Percentiles rank a stretch among this genome's conserved stretches.
Evolutionary conservation across 352 stramenopile genomes (phyloP).

Genomic region (Phytophthora multivora): DNA sequence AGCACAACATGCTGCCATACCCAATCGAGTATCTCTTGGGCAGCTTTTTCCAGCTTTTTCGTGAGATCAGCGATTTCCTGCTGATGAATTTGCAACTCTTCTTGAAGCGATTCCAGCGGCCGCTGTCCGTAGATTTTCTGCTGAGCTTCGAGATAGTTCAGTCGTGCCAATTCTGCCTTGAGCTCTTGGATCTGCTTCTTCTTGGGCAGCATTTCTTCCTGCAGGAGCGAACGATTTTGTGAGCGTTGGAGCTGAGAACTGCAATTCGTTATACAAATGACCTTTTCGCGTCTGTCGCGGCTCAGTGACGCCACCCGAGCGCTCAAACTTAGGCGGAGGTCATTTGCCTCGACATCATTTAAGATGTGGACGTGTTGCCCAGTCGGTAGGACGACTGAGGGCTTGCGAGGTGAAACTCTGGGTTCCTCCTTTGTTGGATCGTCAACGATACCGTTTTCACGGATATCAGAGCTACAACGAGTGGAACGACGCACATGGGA

Average conservation of each 20-base stretch:
- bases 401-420: not conserved
- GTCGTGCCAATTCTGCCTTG: conserved; percentile 11
- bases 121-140: conserved; percentile 13
- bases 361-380: conserved; percentile 12
- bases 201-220: conserved; percentile 16
- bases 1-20: not conserved
- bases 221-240: not conserved
- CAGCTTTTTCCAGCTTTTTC: conserved; percentile 5
- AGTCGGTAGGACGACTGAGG: not conserved
- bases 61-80: conserved; percentile 18
- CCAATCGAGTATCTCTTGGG: conserved; percentile 22
- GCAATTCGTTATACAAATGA: conserved; percentile 1
- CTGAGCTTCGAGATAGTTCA: conserved; percentile 15
- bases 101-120: conserved; percentile 17
- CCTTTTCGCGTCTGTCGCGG: conserved; percentile 27
- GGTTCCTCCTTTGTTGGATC: not conserved
- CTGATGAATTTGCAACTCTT: conserved; percentile 11
- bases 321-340: conserved; percentile 12
- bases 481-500: not conserved
- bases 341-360: conserved; percentile 1
- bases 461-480: not conserved
- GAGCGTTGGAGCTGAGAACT: too few relatives aligned
- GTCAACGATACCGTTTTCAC: too few relatives aligned
- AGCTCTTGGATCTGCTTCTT: conserved; percentile 14
- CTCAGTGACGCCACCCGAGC: conserved; percentile 8